A percentile compares a stretch with the other conserved stretches of the same genome.
phyloP scores from a whole-genome alignment of 139 green algal species.

The Auxenochlorella pyrenoidosa region DNA sequence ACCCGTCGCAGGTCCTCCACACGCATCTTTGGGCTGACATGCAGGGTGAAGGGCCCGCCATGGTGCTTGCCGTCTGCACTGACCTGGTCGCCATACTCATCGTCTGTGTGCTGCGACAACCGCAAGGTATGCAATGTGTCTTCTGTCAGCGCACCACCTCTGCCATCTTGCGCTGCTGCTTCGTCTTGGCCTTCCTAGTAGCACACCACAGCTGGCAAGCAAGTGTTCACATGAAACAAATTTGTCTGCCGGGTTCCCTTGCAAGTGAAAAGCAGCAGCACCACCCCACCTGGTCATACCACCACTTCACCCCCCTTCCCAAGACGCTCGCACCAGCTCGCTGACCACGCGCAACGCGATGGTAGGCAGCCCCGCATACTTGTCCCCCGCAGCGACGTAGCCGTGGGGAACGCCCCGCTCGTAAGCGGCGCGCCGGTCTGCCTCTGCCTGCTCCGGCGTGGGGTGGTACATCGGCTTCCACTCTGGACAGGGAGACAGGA shows the following conservation, averaged over 20 bases:
- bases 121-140: no score
- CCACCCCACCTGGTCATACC: not conserved
- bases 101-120: conserved; percentile 68
- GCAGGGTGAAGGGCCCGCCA: conserved; percentile 85
- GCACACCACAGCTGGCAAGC: no score
- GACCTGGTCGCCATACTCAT: conserved; percentile 82
- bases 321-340: conserved; percentile 66
- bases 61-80: conserved; percentile 64
- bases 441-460: conserved; percentile 82
- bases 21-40: conserved; percentile 74
- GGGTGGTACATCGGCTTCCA: conserved; percentile 90
- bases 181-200: no score
- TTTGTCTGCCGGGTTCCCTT: no score
- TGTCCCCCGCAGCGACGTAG: conserved; percentile 74
- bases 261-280: no score
- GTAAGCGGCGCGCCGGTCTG: conserved; percentile 78
- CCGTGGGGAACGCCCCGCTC: conserved; percentile 84
- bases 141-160: no score
- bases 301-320: not conserved
- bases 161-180: no score
- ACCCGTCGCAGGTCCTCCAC: conserved; percentile 82
- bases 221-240: no score
- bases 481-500: conserved; percentile 55
- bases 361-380: conserved; percentile 67
- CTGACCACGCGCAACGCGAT: conserved; percentile 77